phyloP scores from a whole-genome alignment of 2,329 filamentous ascomycete genomes.

The Thermothelomyces thermophilus region DNA sequence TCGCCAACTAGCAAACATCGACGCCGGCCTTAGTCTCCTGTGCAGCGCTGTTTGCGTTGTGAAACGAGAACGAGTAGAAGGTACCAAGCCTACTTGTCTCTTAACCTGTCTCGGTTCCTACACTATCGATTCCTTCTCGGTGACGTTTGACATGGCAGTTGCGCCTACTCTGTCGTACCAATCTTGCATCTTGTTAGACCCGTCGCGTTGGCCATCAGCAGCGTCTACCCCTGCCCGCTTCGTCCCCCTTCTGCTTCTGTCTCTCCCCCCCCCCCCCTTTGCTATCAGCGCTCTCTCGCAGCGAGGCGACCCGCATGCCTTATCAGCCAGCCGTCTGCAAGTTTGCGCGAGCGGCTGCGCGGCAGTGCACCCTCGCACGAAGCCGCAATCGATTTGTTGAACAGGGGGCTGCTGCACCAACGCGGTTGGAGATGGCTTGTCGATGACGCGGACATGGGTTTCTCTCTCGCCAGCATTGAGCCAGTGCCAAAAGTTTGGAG shows the following conservation, averaged over 20 bases:
- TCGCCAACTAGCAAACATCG: slow-evolving; percentile 19
- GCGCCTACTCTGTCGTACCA: neutral
- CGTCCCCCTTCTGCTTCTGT: neutral
- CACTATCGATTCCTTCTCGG: neutral
- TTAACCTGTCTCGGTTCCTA: slow-evolving; percentile 1
- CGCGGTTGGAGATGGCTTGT: neutral
- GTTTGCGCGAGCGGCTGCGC: neutral
- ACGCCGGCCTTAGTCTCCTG: slow-evolving; percentile 20
- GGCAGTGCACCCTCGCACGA: neutral
- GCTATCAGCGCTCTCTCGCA: neutral
- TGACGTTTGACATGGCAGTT: slow-evolving; percentile 9
- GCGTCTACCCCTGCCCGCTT: neutral
- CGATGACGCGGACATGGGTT: neutral
- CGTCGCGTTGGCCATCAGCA: neutral
- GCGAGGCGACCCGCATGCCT: slow-evolving; percentile 4
- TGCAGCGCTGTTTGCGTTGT: slow-evolving; percentile 12
- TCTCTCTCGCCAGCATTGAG: neutral
- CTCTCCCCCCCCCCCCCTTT: neutral
- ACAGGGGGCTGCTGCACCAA: neutral
- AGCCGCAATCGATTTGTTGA: neutral
- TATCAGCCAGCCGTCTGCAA: slow-evolving; percentile 8
- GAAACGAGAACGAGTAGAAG: slow-evolving; percentile 6
- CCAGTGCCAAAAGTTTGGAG: neutral
- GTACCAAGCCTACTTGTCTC: slow-evolving; percentile 4
- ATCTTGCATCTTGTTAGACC: neutral